Base-by-base conservation (phyloP, 257 asterid genomes). In the Nyctanthes arbortristis region DNA sequence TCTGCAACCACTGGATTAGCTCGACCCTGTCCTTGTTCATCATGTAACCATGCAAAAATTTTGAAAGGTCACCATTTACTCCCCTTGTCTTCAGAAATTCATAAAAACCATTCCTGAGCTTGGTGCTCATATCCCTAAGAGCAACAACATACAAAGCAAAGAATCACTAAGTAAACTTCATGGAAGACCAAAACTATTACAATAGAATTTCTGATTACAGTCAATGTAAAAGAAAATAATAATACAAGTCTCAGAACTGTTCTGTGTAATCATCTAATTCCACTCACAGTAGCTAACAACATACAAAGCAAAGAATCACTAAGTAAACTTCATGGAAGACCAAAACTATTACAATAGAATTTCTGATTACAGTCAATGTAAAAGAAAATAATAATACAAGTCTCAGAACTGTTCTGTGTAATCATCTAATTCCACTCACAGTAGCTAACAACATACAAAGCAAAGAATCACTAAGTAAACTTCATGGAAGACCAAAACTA, bases 1-100 rank as follows among this genome's bases (percentile, higher is more conserved):
- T 84, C 71, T 60, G 71, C 70, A 84, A 65, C 92, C 92, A 86
- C 6, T 60, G 72, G 62, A 86, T 69, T 43, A 75, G 75, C 84
- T 86, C 92, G 74, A 75, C 63, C 70, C 80, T 76, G 68, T 84
- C 88, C 75, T 86, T 86, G 73, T 84, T 84, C 83, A 75, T 64
- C 87, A 86, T 86, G 72, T 75, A 86, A 61, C 66, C 75, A 68
- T 84, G 92, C 83, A 86, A 79, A 75, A 86, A 86, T 32, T 28
- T 55, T 20, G 86, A 76, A 71, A 86, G 85, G 34, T 71, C 83
- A 25, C 63, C 74, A 49, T 79, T 73, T 70, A 86, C 65, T 57
- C 92, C 88, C 58, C 89, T 84, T 36, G 62, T 31, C 35, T 82
- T 61, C 72, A 86, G 75, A 78, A 86, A 86, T 78, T 81, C 52